These are phyloP conservation scores for Kockovaella imperatae DNA, from an alignment of 768 basidiomycete genomes.

Conservation along the genomic window DNA sequence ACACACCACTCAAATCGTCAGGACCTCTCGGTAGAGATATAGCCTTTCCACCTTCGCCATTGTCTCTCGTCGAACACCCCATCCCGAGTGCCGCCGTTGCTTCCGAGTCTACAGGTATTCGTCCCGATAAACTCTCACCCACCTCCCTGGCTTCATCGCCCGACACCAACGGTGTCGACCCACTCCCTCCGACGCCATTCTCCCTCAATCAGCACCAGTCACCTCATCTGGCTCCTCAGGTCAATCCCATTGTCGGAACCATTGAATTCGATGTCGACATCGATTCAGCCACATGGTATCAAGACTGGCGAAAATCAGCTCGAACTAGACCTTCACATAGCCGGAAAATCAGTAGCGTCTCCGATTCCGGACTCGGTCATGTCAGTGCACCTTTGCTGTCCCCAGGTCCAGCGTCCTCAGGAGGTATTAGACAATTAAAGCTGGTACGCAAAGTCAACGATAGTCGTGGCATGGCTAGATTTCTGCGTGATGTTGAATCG, in stretches of 20 bases:
- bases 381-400: no score
- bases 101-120: conserved; percentile 2
- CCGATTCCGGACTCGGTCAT: conserved; percentile 5
- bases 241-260: conserved; percentile 59
- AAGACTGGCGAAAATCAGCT: conserved; percentile 53
- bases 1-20: conserved; percentile 20
- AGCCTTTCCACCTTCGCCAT: conserved; percentile 20
- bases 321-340: conserved; percentile 9
- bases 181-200: background rate
- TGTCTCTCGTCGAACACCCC: conserved; percentile 13
- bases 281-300: conserved; percentile 67
- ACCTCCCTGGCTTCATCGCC: no score
- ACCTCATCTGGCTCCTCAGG: background rate
- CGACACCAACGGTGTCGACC: no score
- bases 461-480: no score
- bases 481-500: background rate
- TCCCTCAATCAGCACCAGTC: background rate
- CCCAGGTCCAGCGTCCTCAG: no score
- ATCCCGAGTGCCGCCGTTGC: background rate
- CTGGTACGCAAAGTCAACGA: conserved; percentile 17
- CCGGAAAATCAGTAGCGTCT: conserved; percentile 12
- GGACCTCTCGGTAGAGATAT: conserved; percentile 7
- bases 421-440: conserved; percentile 18
- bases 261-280: conserved; percentile 83
- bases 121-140: background rate